Percentiles rank a stretch among this genome's conserved stretches.
These are phyloP conservation scores for Bathelium albidoporum DNA, from an alignment of 495 filamentous ascomycete genomes.

Conservation along the genomic window DNA sequence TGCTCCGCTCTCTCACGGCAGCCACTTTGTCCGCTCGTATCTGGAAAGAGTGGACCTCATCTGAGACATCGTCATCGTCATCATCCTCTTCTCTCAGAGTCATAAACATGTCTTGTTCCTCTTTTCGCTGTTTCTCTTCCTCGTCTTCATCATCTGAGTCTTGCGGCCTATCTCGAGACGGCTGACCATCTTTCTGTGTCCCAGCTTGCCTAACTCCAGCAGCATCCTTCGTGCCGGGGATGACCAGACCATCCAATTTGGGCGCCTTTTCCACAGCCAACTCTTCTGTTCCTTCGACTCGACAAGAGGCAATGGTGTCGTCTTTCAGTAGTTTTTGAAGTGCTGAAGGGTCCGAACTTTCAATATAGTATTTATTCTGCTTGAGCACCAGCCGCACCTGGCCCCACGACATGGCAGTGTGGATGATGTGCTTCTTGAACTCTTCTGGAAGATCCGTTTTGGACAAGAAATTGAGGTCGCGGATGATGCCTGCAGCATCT, in stretches of 20 bases:
- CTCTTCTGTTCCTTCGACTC: conserved; percentile 54
- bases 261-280: conserved; percentile 73
- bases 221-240: conserved; percentile 89
- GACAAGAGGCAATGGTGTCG: conserved; percentile 53
- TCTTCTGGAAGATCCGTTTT: conserved; percentile 73
- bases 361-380: conserved; percentile 86
- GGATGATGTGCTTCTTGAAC: conserved; percentile 70
- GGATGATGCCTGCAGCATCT: conserved; percentile 78
- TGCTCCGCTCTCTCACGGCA: conserved; percentile 70
- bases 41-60: conserved; percentile 91
- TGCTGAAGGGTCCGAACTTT: conserved; percentile 76
- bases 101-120: conserved; percentile 40
- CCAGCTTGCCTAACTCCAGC: conserved; percentile 63
- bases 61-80: conserved; percentile 82
- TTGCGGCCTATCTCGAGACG: conserved; percentile 28
- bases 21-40: conserved; percentile 70
- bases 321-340: conserved; percentile 73
- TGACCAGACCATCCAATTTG: conserved; percentile 81
- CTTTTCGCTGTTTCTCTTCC: conserved; percentile 19
- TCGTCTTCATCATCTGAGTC: conserved; percentile 41
- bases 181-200: conserved; percentile 35
- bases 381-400: conserved; percentile 94
- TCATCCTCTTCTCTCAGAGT: conserved; percentile 60
- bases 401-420: conserved; percentile 80
- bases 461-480: conserved; percentile 71